Conservation (phyloP, 2,329 filamentous ascomycete genomes). For the Davidsoniella virescens region DNA sequence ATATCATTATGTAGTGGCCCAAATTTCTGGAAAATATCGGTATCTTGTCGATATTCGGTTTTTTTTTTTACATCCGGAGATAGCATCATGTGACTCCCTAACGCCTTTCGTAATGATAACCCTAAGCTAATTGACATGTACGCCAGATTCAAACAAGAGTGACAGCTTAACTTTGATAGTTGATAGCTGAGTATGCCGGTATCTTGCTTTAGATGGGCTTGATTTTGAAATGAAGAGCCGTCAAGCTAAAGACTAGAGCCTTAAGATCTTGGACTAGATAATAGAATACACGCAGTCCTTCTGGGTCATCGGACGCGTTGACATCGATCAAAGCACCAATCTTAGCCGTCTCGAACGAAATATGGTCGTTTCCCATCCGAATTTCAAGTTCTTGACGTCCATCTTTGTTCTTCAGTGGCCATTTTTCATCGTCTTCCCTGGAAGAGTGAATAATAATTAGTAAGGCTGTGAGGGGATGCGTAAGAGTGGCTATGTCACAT, state of each 20-base stretch:
- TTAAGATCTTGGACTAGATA: constrained; percentile 97
- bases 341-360: constrained; percentile 98
- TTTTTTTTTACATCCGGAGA: no score
- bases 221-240: constrained; percentile 94
- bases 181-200: no score
- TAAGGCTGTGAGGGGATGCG: not conserved
- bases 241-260: constrained; percentile 88
- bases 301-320: constrained; percentile 86
- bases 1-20: no score
- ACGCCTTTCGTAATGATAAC: no score
- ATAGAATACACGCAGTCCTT: constrained; percentile 93
- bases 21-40: no score
- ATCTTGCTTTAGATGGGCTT: constrained; percentile 45
- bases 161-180: no score
- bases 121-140: no score
- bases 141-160: no score
- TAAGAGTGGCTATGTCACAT: constrained; percentile 18
- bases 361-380: constrained; percentile 81
- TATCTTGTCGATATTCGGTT: no score
- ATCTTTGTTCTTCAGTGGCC: constrained; percentile 99
- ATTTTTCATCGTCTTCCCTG: constrained; percentile 95
- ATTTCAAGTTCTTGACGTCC: constrained; percentile 95
- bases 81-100: no score
- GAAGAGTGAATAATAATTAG: constrained; percentile 1
- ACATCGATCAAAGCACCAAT: constrained; percentile 95